Conservation (phyloP, 2,329 filamentous ascomycete species). For the Blastomyces percursus region DNA sequence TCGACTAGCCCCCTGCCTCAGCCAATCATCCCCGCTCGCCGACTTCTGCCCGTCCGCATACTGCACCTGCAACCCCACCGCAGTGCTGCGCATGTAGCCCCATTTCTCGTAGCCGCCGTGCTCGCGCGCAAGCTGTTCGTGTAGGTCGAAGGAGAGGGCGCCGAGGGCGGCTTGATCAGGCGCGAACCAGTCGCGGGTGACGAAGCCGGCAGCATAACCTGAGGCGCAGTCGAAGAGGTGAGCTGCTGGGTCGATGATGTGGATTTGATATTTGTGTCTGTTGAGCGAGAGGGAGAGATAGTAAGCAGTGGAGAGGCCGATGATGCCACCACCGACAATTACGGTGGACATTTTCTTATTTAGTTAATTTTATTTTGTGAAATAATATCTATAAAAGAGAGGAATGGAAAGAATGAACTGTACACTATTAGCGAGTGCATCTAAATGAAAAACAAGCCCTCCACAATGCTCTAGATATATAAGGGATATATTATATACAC, state of each 20-base stretch:
- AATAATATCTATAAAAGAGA: not conserved
- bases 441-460: not conserved
- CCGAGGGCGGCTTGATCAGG: slow-evolving; percentile 48
- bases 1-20: slow-evolving; percentile 53
- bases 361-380: not conserved
- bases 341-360: slow-evolving; percentile 42
- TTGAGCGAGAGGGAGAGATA: slow-evolving; percentile 46
- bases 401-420: not conserved
- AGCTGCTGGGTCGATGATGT: slow-evolving; percentile 47
- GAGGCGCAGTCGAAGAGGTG: slow-evolving; percentile 62
- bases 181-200: slow-evolving; percentile 63
- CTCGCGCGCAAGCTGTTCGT: slow-evolving; percentile 51
- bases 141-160: slow-evolving; percentile 57
- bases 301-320: slow-evolving; percentile 60
- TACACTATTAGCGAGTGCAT: not conserved
- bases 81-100: slow-evolving; percentile 50
- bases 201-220: slow-evolving; percentile 61
- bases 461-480: not conserved
- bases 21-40: slow-evolving; percentile 52
- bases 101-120: slow-evolving; percentile 48
- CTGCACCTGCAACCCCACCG: slow-evolving; percentile 43
- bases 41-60: slow-evolving; percentile 30
- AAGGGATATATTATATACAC: too few relatives aligned
- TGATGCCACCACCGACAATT: slow-evolving; percentile 59
- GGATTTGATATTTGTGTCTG: slow-evolving; percentile 34